Percentiles rank a stretch among this genome's conserved stretches.
phyloP scores from a whole-genome alignment of 768 basidiomycete genomes.

The Gelatoporia subvermispora region DNA sequence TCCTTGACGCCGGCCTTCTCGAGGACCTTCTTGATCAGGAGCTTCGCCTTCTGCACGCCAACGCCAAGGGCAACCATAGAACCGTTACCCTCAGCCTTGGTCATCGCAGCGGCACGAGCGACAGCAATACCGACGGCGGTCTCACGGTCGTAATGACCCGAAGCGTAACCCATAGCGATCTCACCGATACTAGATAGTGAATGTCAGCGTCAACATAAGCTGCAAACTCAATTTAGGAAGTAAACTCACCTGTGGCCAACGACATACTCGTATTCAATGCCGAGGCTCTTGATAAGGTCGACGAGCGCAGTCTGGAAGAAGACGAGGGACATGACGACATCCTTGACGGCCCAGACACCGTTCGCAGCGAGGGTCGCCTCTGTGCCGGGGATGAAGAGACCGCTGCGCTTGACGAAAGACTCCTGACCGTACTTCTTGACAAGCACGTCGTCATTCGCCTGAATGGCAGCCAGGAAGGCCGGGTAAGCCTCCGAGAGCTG shows the following conservation, averaged over 20 bases:
- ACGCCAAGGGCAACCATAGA: constrained; percentile 32
- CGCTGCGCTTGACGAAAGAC: constrained; percentile 30
- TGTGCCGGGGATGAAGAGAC: constrained; percentile 26
- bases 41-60: constrained; percentile 25
- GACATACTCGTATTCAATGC: constrained; percentile 29
- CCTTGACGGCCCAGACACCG: constrained; percentile 29
- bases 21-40: constrained; percentile 30
- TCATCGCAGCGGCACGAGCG: constrained; percentile 33
- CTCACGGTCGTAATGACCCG: constrained; percentile 31
- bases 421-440: constrained; percentile 21
- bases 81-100: constrained; percentile 29
- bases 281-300: constrained; percentile 28
- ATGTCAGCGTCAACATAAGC: constrained; percentile 8
- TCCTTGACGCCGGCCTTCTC: constrained; percentile 19
- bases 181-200: constrained; percentile 23
- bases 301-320: constrained; percentile 30
- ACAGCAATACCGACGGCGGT: constrained; percentile 30
- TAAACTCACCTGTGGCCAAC: constrained; percentile 28
- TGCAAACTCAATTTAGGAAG: no score
- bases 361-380: constrained; percentile 18
- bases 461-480: constrained; percentile 25
- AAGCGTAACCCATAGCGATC: constrained; percentile 33
- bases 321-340: constrained; percentile 29
- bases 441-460: constrained; percentile 30
- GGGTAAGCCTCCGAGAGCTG: constrained; percentile 29